A percentile compares a stretch with the other conserved stretches of the same genome.
These are phyloP conservation scores for Cladosporium velox DNA, from an alignment of 2,329 filamentous ascomycete species.

Conservation along the genomic window DNA sequence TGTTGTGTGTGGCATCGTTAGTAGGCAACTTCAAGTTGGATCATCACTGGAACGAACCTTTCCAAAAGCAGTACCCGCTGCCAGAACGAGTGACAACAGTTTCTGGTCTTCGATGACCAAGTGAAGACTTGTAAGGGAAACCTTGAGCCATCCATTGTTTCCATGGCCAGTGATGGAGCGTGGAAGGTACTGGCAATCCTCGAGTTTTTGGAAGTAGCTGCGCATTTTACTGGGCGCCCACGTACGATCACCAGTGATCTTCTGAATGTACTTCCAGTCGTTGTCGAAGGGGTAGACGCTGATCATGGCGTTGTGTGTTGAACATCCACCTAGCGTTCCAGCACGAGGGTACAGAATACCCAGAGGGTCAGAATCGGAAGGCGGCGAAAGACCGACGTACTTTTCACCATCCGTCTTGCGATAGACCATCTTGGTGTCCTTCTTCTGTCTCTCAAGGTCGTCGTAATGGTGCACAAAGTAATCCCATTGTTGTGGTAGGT, in stretches of 20 bases:
- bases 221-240: conserved; percentile 63
- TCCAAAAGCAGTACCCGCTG: conserved; percentile 52
- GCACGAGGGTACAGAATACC: conserved; percentile 62
- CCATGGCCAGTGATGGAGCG: conserved; percentile 52
- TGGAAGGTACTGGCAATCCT: conserved; percentile 36
- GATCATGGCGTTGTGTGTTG: conserved; percentile 63
- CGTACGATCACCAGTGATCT: conserved; percentile 60
- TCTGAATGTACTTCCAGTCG: conserved; percentile 61
- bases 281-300: conserved; percentile 59
- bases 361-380: conserved; percentile 52
- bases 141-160: conserved; percentile 45
- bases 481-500: conserved; percentile 60
- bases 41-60: conserved; percentile 13
- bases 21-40: conserved; percentile 5
- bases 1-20: neutral
- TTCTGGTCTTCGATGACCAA: conserved; percentile 39
- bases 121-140: conserved; percentile 42
- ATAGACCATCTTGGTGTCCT: conserved; percentile 63
- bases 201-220: conserved; percentile 56
- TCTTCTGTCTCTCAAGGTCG: conserved; percentile 54
- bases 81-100: conserved; percentile 45
- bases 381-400: conserved; percentile 58
- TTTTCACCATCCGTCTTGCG: conserved; percentile 51
- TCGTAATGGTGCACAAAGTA: conserved; percentile 65
- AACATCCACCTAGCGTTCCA: conserved; percentile 60